A percentile compares a stretch with the other conserved stretches of the same genome.
Conservation (phyloP, 371 early-diverging fungal species). For the Syncephalastrum contaminatum region DNA sequence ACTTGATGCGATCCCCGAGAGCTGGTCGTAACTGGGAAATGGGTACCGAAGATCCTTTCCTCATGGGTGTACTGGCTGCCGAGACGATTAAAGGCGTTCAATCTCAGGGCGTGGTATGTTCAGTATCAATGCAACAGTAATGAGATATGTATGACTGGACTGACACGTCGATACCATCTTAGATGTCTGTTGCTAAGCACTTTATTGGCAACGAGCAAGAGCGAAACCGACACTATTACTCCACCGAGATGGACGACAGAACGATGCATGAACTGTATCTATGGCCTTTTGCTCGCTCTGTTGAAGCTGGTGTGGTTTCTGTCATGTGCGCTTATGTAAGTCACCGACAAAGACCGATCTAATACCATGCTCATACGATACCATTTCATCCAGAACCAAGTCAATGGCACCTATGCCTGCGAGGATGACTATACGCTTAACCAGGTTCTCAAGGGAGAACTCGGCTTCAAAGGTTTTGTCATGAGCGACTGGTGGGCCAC, state of each 20-base stretch:
- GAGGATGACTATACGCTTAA: slow-evolving; percentile 31
- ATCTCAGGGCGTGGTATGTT: slow-evolving; percentile 36
- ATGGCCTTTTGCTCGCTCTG: slow-evolving; percentile 38
- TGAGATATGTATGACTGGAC: too few species aligned
- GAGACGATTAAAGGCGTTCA: slow-evolving; percentile 36
- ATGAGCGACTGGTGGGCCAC: slow-evolving; percentile 23
- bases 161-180: background rate
- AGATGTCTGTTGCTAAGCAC: slow-evolving; percentile 54
- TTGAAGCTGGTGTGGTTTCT: slow-evolving; percentile 46
- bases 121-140: background rate
- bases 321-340: slow-evolving; percentile 47
- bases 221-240: slow-evolving; percentile 8
- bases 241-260: slow-evolving; percentile 38
- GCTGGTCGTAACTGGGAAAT: slow-evolving; percentile 61
- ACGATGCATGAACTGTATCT: slow-evolving; percentile 54
- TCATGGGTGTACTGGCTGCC: slow-evolving; percentile 32
- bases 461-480: slow-evolving; percentile 29
- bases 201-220: slow-evolving; percentile 51
- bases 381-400: slow-evolving; percentile 18
- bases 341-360: slow-evolving; percentile 3
- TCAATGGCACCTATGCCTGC: slow-evolving; percentile 36
- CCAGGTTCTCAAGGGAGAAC: slow-evolving; percentile 30
- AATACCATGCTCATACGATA: too few species aligned
- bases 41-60: slow-evolving; percentile 58
- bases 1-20: slow-evolving; percentile 24